Base-by-base conservation (phyloP, 495 filamentous ascomycete species). In the Darksidea phi region DNA sequence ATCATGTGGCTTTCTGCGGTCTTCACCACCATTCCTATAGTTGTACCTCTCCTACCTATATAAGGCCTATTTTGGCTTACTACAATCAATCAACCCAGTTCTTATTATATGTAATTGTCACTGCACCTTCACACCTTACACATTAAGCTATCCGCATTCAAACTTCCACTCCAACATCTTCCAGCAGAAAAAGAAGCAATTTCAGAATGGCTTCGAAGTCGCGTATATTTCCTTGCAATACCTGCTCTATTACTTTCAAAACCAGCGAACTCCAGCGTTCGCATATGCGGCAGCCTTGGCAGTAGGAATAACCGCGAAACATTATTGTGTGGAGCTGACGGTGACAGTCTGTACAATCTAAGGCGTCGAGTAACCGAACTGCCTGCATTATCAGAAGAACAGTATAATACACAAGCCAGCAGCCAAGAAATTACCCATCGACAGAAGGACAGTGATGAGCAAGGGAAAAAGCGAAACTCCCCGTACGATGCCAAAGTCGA, bases 341-440 rank as follows among this genome's bases (percentile, higher is more conserved):
- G 7, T 38, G 52, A 48, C 42, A 70, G 67, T 41, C 50, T 70
- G 32, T 36, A 64, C 18, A 70, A 70, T 48, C 25, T 70, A 23
- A 70, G 48, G 52, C 67, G 64, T 15, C 67, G 67, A 18, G 53
- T 70, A 8, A 59, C 64, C 25, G 53, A 32, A 23, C 48, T 70
- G 23, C 64, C 67, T 24, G 32, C 67, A 20, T 28, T 67, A 23
- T 26, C 67, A 2, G n/a, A 17, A 1, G 59, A 63, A 50, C 36
- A 48, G 47, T 67, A 43, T 47, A 58, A 64, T 36, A 49, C 25
- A 54, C 25, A 57, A 25, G 46, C 41, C 42, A 24, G 61, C 28
- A 67, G 43, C 17, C 52, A 53, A 37, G 7, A 59, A 57, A 56
- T 36, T 12, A 55, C 34, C 36, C 23, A 50, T 36, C 36, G 26